Evolutionary conservation across 768 basidiomycete genomes (phyloP), one percentile per base, ranked within the genome.

Genomic region (Hebeloma cylindrosporum): DNA sequence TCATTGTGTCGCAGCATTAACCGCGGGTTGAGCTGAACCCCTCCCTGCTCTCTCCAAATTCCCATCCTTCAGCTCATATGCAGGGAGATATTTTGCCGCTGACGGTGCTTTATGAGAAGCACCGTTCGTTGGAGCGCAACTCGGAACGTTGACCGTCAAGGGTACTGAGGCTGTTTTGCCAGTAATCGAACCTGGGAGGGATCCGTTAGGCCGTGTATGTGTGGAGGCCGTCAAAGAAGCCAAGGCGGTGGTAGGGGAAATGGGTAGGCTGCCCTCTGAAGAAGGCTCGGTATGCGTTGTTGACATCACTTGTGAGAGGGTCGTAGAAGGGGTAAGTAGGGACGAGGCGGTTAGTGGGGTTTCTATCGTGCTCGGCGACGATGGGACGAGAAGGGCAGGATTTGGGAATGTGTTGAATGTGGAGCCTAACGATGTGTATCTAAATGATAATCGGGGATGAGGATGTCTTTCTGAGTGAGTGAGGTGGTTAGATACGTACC

Each of bases 381-480:
- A 26, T 2, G 49, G 23, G 25, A 77, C 60, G 7, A 73, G 61
- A n/a, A 97, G 79, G 1, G 89, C 83, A 2, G 95, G 94, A 58
- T 98, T 98, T 0, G 84, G 93, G 61, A 85, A 86, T 0, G 96
- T 98, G 67, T 98, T 96, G 67, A 81, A 90, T 6, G 88, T 93
- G 8, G 94, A 96, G 13, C 96, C 95, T 14, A 99, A 80, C 4
- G 95, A 97, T 2, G 96, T 99, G 65, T 95, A 99, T n/a, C 93
- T 95, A 51, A 33, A 28, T 22, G 8, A 16, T 37, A 37, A 33
- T 48, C 28, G 35, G 13, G 16, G n/a, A 22, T n/a, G 5, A 6
- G 20, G 11, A 37, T 20, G 5, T 13, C 11, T 4, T 18, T 4
- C 21, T 28, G 47, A 41, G 17, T 30, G 3, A 38, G 20, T 37